Percentiles rank a stretch among this genome's conserved stretches.
Evolutionary conservation across 2,329 filamentous ascomycete species (phyloP).

Genomic region (Coleophoma cylindrospora): DNA sequence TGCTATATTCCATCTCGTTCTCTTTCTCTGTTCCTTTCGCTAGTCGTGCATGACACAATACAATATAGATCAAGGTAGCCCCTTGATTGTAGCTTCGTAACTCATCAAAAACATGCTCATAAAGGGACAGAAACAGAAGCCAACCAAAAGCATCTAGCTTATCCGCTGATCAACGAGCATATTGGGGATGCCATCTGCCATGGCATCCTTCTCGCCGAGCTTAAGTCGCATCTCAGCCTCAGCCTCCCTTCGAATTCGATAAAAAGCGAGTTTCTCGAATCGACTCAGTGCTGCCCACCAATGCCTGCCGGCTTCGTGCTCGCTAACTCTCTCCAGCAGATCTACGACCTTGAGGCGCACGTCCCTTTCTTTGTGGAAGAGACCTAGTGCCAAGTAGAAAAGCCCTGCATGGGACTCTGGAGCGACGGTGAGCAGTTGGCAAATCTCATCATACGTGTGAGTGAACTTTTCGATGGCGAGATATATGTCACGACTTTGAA

Average conservation of each 20-base stretch:
- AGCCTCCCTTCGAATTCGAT: conserved; percentile 66
- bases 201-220: conserved; percentile 14
- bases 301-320: conserved; percentile 86
- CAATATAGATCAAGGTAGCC: no score
- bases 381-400: conserved; percentile 84
- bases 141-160: conserved; percentile 30
- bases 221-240: conserved; percentile 42
- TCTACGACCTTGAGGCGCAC: conserved; percentile 75
- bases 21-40: no score
- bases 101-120: no score
- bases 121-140: no score
- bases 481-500: conserved; percentile 80
- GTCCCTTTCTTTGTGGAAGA: conserved; percentile 83
- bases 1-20: no score
- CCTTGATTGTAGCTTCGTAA: no score
- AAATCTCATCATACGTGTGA: conserved; percentile 79
- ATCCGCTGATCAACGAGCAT: conserved; percentile 39
- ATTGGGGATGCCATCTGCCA: conserved; percentile 9
- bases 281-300: conserved; percentile 85
- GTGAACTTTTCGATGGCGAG: conserved; percentile 71
- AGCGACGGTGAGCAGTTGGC: conserved; percentile 74
- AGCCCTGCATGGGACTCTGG: conserved; percentile 83
- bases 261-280: conserved; percentile 84
- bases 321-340: conserved; percentile 74
- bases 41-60: no score